Evolutionary conservation across 2,329 filamentous ascomycete species (phyloP).

Genomic region (Eurotiales sp.): DNA sequence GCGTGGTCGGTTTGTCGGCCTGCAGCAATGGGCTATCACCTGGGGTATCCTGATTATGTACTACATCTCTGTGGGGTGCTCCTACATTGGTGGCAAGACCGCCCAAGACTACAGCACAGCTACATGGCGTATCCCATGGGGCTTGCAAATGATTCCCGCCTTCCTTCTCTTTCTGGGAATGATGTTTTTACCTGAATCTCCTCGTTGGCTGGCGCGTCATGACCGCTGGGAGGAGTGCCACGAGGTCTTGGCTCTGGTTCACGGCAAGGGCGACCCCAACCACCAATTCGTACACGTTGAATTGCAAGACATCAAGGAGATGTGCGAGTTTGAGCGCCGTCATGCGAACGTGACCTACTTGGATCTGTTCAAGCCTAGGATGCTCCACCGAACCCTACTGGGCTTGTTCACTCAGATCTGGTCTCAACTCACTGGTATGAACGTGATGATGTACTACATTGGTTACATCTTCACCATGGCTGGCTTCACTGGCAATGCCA

Average conservation of each 20-base stretch:
- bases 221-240: slow-evolving; percentile 56
- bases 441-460: slow-evolving; percentile 58
- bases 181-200: slow-evolving; percentile 53
- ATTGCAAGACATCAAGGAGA: slow-evolving; percentile 67
- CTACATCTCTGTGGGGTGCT: slow-evolving; percentile 57
- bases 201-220: slow-evolving; percentile 61
- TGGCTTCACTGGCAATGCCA: slow-evolving; percentile 56
- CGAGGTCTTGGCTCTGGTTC: slow-evolving; percentile 52
- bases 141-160: slow-evolving; percentile 60
- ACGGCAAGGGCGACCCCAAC: slow-evolving; percentile 62
- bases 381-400: slow-evolving; percentile 69
- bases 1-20: slow-evolving; percentile 62
- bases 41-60: slow-evolving; percentile 45
- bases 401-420: slow-evolving; percentile 72
- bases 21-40: slow-evolving; percentile 73
- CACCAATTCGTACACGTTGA: slow-evolving; percentile 65
- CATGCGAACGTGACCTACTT: slow-evolving; percentile 67
- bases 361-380: slow-evolving; percentile 69
- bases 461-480: slow-evolving; percentile 69
- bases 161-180: slow-evolving; percentile 57
- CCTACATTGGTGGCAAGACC: slow-evolving; percentile 51
- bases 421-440: slow-evolving; percentile 74
- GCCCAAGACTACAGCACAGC: slow-evolving; percentile 35
- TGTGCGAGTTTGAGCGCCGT: slow-evolving; percentile 67
- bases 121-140: slow-evolving; percentile 64